A percentile compares a stretch with the other conserved stretches of the same genome.
Conservation (phyloP, 139 green algal genomes). For the Chlorella sp. region DNA sequence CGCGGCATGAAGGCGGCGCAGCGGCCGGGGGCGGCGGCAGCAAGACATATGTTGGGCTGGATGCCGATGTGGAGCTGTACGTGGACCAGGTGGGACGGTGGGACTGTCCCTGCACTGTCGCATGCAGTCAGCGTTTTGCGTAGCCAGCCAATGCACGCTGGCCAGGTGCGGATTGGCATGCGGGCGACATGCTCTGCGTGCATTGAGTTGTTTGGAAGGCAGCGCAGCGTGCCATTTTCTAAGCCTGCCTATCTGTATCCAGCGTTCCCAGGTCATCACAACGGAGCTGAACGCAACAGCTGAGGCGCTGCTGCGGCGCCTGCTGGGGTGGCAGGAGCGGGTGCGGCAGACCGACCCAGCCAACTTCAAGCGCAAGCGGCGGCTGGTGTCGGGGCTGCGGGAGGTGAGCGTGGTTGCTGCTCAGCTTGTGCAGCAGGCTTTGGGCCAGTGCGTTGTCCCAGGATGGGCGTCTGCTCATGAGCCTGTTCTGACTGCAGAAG, state of each 20-base stretch:
- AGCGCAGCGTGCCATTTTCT: no score
- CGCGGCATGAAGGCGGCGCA: not conserved
- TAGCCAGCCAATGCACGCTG: no score
- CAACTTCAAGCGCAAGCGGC: constrained; percentile 56
- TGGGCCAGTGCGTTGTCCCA: no score
- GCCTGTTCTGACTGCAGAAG: not conserved
- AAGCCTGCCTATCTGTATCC: no score
- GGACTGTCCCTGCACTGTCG: no score
- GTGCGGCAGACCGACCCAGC: constrained; percentile 35
- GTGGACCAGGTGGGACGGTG: constrained; percentile 31
- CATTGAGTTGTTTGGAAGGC: no score
- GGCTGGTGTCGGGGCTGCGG: constrained; percentile 58
- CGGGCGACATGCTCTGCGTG: no score
- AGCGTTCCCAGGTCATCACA: constrained; percentile 60
- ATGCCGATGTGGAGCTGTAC: constrained; percentile 39
- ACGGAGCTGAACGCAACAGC: constrained; percentile 51
- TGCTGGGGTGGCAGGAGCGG: constrained; percentile 68
- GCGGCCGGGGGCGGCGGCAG: not conserved
- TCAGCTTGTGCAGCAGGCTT: not conserved
- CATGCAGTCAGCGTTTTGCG: no score
- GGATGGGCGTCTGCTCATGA: not conserved
- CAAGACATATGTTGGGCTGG: constrained; percentile 10
- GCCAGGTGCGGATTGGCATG: no score
- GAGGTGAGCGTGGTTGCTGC: constrained; percentile 2
- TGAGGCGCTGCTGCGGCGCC: constrained; percentile 49